A percentile compares a stretch with the other conserved stretches of the same genome.
These are phyloP conservation scores for Peronospora tabacina DNA, from an alignment of 352 stramenopile species.

Conservation along the genomic window DNA sequence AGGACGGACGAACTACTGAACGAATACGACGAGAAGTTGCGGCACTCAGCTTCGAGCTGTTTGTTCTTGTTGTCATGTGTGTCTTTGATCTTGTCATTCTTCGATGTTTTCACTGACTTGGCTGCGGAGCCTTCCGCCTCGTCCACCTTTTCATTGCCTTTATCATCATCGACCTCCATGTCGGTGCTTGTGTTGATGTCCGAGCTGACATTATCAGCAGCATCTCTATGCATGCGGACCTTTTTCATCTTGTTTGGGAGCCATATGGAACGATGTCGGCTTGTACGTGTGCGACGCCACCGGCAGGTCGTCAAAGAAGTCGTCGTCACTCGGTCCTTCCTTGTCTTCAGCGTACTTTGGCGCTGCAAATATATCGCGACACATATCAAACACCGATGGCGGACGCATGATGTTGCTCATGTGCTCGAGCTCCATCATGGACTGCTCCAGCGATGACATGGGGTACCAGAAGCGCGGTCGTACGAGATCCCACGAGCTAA, in stretches of 20 bases:
- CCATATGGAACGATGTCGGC: background rate
- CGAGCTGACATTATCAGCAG: background rate
- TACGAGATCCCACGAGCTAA: slow-evolving; percentile 47
- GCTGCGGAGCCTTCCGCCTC: background rate
- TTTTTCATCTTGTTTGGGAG: background rate
- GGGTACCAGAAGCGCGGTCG: slow-evolving; percentile 46
- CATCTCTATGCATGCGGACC: background rate
- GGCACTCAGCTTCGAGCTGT: background rate
- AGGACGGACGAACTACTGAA: slow-evolving; percentile 31
- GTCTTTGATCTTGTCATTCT: background rate
- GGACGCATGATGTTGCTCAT: slow-evolving; percentile 30
- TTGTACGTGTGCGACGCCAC: slow-evolving; percentile 5
- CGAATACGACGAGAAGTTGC: slow-evolving; percentile 35
- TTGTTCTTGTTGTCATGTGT: slow-evolving; percentile 3
- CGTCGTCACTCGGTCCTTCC: slow-evolving; percentile 3
- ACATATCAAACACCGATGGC: slow-evolving; percentile 14
- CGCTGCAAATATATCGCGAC: slow-evolving; percentile 1
- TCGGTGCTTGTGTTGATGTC: slow-evolving; percentile 4
- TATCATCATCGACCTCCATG: slow-evolving; percentile 15
- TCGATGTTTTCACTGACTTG: background rate
- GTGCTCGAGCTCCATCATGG: slow-evolving; percentile 40
- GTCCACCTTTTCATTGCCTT: background rate
- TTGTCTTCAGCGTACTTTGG: background rate
- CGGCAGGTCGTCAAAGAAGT: slow-evolving; percentile 13
- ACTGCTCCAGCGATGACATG: slow-evolving; percentile 50